Evolutionary conservation across 345 rosid genomes (phyloP), one percentile per base, ranked within the genome.

Genomic region (Citrus mangshanensis): DNA sequence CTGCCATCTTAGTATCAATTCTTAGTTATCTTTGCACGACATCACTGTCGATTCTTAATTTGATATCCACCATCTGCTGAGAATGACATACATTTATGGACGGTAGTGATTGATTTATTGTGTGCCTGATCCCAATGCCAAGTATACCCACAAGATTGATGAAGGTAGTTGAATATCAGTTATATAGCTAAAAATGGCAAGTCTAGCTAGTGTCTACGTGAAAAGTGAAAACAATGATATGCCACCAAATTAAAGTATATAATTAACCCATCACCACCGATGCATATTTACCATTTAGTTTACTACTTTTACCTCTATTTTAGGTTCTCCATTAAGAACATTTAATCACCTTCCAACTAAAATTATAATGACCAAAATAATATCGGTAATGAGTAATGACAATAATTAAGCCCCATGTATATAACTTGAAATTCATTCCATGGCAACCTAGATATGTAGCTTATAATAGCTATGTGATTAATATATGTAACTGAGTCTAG

Each of bases 141-240:
- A 42, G 4, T 42, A 4, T 71, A 51, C 28, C 74, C 62, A 25
- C 38, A 49, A 54, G 14, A 34, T 54, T 30, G 40, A 72, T 27
- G 30, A 72, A 76, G 70, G 71, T 70, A 9, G 82, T 80, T 80
- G 76, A 64, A 70, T 32, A 25, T 71, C 55, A 22, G 64, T 46
- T 60, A 12, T 51, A 24, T 12, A 3, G 51, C 51, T 32, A 28
- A 64, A 59, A 19, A 19, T 7, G 42, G 37, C 18, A 1, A 13
- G 56, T 38, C 35, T 35, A 34, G 37, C 6, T 35, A 32, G 4
- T 32, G 37, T 35, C 37, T 58, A 35, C 14, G 14, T 34, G 25
- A 12, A 58, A 13, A 22, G 63, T 35, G 3, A 28, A 49, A 55
- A 73, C 62, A 58, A 58, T 14, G 55, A 16, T 37, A 37, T 16